Evolutionary conservation across 2,329 filamentous ascomycete species (phyloP), one percentile per base, ranked within the genome.

Genomic region (Hypomyces perniciosus): DNA sequence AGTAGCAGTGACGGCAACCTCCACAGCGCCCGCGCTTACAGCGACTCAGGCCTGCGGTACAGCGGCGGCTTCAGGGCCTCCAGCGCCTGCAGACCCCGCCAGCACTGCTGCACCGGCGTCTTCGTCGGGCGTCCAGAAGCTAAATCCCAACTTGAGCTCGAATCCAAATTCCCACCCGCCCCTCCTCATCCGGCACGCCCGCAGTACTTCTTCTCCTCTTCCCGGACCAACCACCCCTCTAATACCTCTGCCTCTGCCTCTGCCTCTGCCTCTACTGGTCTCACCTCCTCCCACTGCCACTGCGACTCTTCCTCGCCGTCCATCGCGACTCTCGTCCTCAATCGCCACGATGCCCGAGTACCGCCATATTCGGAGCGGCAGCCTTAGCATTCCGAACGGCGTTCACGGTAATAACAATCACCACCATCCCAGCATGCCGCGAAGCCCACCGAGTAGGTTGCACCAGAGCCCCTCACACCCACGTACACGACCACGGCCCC

Each of bases 401-500:
- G 57, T 59, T 29, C 48, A 45, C 60, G 61, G 55, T 35, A 62
- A 54, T 40, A 57, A 44, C 50, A 54, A 58, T 55, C 57, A 52
- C 50, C 50, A 59, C 20, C 20, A 20, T 20, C 20, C 20, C 50
- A 60, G 65, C 62, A 59, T 62, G 55, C 79, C 81, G 43, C 71
- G 81, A 60, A 84, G 81, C 67, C 81, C 81, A 57, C 81, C 81
- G 29, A 83, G 80, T 81, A 73, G 65, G 76, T 51, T 52, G 51
- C 52, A 51, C 44, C 42, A 41, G 48, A 35, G 43, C 27, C 47
- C 33, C 40, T 20, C 12, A 31, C n/a, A 12, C 10, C 20, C 35
- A 27, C 37, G 43, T 42, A 51, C 48, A 46, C 48, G 48, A 51
- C 48, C 48, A 42, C 48, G 7, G n/a, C 26, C 47, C 37, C 20